Percentiles rank a stretch among this genome's conserved stretches.
Conservation (phyloP, 345 rosid genomes). For the Bruguiera sexangula region DNA sequence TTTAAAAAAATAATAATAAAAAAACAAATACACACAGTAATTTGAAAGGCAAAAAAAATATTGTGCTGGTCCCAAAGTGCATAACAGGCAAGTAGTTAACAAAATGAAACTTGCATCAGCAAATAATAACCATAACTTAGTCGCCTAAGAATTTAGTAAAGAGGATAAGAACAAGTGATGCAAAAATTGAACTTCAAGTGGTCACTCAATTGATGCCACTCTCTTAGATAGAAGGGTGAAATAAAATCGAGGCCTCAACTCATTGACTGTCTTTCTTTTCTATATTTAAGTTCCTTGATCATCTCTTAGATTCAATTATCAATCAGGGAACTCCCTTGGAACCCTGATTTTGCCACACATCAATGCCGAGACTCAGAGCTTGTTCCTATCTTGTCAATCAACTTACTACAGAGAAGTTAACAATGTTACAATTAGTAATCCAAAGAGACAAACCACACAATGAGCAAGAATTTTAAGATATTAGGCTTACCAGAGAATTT, state of each 20-base stretch:
- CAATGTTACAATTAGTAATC: neutral
- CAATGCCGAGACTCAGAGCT: neutral
- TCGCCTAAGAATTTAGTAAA: neutral
- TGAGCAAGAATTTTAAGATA: neutral
- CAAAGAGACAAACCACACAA: slow-evolving; percentile 3
- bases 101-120: neutral
- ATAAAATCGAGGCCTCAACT: neutral
- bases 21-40: too few species aligned
- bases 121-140: neutral
- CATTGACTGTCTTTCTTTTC: neutral
- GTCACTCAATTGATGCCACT: neutral
- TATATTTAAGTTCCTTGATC: neutral
- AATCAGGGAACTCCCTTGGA: neutral
- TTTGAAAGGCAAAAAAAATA: too few species aligned
- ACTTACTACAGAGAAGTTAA: too few species aligned
- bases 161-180: neutral
- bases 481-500: slow-evolving; percentile 24
- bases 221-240: neutral
- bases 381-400: too few species aligned
- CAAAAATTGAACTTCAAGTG: too few species aligned
- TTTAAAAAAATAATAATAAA: too few species aligned
- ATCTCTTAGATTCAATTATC: neutral
- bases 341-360: neutral
- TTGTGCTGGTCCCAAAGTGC: too few species aligned
- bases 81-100: neutral